phyloP scores from a whole-genome alignment of 495 filamentous ascomycete genomes.

The Penicillium subrubescens region DNA sequence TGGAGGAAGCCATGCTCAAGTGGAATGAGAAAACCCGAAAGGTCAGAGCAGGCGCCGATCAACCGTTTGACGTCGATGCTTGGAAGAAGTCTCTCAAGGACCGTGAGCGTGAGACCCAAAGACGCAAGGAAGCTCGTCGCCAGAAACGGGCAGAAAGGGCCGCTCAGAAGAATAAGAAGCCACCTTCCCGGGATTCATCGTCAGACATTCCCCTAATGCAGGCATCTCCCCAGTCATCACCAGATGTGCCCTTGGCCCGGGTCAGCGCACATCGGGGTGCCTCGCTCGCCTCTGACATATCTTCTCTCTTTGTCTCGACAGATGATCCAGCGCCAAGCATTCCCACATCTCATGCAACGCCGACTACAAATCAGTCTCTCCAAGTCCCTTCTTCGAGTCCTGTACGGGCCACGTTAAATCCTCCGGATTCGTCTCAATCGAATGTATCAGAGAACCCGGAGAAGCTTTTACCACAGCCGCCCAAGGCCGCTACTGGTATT shows the following conservation, averaged over 20 bases:
- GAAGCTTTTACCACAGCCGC: not conserved
- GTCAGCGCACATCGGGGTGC: not conserved
- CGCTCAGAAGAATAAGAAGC: not conserved
- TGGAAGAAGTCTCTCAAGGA: constrained; percentile 41
- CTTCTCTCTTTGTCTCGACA: constrained; percentile 4
- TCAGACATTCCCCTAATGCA: not conserved
- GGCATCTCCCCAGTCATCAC: not conserved
- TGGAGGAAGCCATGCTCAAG: constrained; percentile 44
- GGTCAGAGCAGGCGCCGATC: constrained; percentile 41
- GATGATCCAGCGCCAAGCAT: not conserved
- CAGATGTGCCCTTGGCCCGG: not conserved
- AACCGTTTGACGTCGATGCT: constrained; percentile 51
- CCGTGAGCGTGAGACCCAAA: constrained; percentile 28
- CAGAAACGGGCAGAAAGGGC: not conserved
- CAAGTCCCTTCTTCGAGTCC: not conserved
- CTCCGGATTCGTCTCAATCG: not conserved
- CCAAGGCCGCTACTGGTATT: not conserved
- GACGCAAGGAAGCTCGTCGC: constrained; percentile 38
- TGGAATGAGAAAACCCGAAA: constrained; percentile 58
- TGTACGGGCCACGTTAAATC: not conserved
- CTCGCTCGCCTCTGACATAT: not conserved
- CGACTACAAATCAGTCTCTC: not conserved
- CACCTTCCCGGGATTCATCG: not conserved
- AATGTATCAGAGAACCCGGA: not conserved
- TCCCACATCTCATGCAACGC: not conserved